Conservation (phyloP, 1,284 basidiomycete species). For the Ganoderma multipileum region DNA sequence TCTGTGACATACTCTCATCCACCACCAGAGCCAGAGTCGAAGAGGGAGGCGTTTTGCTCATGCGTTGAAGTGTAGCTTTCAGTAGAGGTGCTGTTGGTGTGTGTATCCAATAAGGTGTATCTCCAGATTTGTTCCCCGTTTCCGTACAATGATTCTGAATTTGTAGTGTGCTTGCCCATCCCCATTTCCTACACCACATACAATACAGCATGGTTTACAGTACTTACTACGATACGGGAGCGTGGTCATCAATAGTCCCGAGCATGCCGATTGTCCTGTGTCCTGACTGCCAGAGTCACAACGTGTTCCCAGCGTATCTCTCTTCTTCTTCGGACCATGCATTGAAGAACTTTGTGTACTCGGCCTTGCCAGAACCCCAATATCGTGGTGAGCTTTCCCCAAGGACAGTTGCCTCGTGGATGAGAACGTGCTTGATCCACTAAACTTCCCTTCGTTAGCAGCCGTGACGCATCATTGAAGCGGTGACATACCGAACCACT, state of each 20-base stretch:
- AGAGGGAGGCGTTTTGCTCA: conserved; percentile 11
- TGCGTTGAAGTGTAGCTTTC: conserved; percentile 25
- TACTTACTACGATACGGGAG: conserved; percentile 10
- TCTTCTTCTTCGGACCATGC: conserved; percentile 62
- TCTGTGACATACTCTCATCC: conserved; percentile 20
- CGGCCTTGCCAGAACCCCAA: conserved; percentile 57
- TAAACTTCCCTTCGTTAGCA: conserved; percentile 34
- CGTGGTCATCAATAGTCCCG: conserved; percentile 6
- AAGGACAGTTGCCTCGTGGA: conserved; percentile 60
- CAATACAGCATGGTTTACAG: conserved; percentile 29
- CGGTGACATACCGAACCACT: conserved; percentile 21
- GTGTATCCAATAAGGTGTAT: conserved; percentile 31
- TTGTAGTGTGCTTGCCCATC: conserved; percentile 26
- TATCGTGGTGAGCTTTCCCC: conserved; percentile 60
- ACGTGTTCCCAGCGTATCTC: conserved; percentile 27
- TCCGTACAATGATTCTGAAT: conserved; percentile 18
- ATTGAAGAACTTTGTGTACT: conserved; percentile 58
- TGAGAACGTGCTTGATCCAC: conserved; percentile 68
- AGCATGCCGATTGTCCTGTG: neutral
- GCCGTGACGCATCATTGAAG: neutral
- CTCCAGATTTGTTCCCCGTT: conserved; percentile 15
- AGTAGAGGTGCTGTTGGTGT: conserved; percentile 22
- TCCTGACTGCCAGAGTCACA: conserved; percentile 9
- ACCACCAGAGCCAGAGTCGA: conserved; percentile 10
- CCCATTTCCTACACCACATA: conserved; percentile 19